Evolutionary conservation across 2,329 filamentous ascomycete species (phyloP).

Genomic region (Cladosporium sp.): DNA sequence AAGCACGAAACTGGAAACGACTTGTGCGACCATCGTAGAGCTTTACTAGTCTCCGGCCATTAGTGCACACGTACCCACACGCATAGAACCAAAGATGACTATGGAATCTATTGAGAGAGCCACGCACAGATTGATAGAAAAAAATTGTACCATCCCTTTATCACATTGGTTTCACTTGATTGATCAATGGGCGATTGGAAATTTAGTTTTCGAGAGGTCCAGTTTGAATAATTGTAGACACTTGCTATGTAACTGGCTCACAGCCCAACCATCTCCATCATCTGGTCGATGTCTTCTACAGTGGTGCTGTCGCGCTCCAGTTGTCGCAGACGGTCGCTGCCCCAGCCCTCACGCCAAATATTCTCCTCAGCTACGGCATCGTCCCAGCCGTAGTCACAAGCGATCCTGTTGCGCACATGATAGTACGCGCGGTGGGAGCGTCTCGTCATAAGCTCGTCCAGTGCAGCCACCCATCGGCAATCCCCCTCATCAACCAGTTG

Average conservation of each 20-base stretch:
- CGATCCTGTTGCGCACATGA: background rate
- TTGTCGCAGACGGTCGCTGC: background rate
- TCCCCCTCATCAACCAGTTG: background rate
- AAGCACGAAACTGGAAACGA: no score
- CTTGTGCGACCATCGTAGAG: no score
- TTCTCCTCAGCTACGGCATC: constrained; percentile 1
- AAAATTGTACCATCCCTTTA: no score
- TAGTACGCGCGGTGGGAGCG: background rate
- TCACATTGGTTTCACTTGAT: no score
- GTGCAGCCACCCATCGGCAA: background rate
- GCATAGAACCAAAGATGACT: no score
- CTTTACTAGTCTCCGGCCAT: no score
- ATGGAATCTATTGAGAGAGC: no score
- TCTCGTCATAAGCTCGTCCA: constrained; percentile 5
- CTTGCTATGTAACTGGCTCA: background rate
- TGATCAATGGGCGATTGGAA: no score
- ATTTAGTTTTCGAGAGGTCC: no score
- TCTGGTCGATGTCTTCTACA: background rate
- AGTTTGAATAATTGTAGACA: no score
- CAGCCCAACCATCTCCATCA: background rate
- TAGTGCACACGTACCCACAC: no score
- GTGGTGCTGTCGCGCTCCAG: background rate
- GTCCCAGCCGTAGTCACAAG: background rate
- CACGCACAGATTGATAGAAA: no score
- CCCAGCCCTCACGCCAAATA: background rate